These are phyloP conservation scores for Aphanomyces invadans DNA, from an alignment of 352 stramenopile species.

Conservation along the genomic window DNA sequence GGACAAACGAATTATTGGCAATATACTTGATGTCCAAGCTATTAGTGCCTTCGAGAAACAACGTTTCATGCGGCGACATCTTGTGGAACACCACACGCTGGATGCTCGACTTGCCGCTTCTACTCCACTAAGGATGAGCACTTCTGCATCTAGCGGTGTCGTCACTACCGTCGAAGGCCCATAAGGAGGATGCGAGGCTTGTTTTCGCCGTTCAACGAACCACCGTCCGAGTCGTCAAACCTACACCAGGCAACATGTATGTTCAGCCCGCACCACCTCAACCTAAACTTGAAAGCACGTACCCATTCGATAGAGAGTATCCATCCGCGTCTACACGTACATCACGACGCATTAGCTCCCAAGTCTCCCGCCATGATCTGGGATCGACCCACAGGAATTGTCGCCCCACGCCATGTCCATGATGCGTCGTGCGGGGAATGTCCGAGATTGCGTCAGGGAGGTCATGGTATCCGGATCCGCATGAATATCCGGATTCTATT, in stretches of 20 bases:
- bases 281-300: neutral
- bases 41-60: conserved; percentile 90
- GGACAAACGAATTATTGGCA: conserved; percentile 96
- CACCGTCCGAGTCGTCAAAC: conserved; percentile 47
- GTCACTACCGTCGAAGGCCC: conserved; percentile 82
- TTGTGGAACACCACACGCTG: conserved; percentile 99
- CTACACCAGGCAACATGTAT: neutral
- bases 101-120: conserved; percentile 83
- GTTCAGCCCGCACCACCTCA: neutral
- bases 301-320: conserved; percentile 35
- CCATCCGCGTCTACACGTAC: conserved; percentile 31
- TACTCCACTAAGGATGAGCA: conserved; percentile 24
- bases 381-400: conserved; percentile 57
- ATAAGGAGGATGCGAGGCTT: conserved; percentile 96
- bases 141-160: neutral
- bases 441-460: neutral
- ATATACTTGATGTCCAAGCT: conserved; percentile 93
- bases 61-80: conserved; percentile 97
- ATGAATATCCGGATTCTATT: neutral
- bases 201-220: conserved; percentile 77
- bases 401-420: conserved; percentile 68
- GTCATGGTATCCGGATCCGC: neutral
- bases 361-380: neutral
- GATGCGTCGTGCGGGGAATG: neutral
- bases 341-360: conserved; percentile 1